Evolutionary conservation across 352 stramenopile genomes (phyloP).

Genomic region (Globisporangium yorkense): DNA sequence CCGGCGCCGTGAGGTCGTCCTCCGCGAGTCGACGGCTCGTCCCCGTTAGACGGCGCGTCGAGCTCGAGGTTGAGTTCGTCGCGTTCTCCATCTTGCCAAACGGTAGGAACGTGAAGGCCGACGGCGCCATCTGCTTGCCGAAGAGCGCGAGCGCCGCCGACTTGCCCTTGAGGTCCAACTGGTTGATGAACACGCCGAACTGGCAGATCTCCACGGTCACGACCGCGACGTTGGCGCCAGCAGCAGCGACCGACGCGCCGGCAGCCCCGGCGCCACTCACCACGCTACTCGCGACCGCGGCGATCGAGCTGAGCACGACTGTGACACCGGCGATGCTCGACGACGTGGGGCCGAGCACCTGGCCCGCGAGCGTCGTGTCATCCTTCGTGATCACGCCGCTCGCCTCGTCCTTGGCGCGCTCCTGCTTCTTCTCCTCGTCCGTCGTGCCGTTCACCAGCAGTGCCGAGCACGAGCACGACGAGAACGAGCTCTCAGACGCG

Average conservation of each 20-base stretch:
- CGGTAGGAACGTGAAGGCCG: conserved; percentile 70
- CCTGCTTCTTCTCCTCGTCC: conserved; percentile 52
- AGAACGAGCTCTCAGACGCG: conserved; percentile 57
- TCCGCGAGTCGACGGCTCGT: conserved; percentile 3
- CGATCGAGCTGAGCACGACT: conserved; percentile 60
- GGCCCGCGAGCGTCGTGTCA: conserved; percentile 43
- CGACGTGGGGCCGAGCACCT: conserved; percentile 56
- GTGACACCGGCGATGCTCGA: conserved; percentile 68
- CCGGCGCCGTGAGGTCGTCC: conserved; percentile 16
- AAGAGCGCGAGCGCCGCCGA: conserved; percentile 64
- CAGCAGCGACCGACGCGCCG: conserved; percentile 41
- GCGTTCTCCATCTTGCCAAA: conserved; percentile 49
- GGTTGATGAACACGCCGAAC: conserved; percentile 73
- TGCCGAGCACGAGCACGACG: conserved; percentile 58
- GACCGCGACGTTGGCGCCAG: conserved; percentile 56
- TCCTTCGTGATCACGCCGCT: conserved; percentile 64
- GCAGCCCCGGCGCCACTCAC: conserved; percentile 30
- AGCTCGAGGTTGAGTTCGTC: conserved; percentile 15
- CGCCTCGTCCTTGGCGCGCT: conserved; percentile 35
- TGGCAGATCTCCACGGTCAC: conserved; percentile 78
- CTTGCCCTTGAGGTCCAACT: conserved; percentile 66
- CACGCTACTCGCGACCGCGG: conserved; percentile 62
- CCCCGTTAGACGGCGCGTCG: conserved; percentile 3
- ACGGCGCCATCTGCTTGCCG: conserved; percentile 67
- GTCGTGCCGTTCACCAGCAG: conserved; percentile 41